A percentile compares a stretch with the other conserved stretches of the same genome.
Evolutionary conservation across 768 basidiomycete species (phyloP).

Genomic region (Lentinus tigrinus): DNA sequence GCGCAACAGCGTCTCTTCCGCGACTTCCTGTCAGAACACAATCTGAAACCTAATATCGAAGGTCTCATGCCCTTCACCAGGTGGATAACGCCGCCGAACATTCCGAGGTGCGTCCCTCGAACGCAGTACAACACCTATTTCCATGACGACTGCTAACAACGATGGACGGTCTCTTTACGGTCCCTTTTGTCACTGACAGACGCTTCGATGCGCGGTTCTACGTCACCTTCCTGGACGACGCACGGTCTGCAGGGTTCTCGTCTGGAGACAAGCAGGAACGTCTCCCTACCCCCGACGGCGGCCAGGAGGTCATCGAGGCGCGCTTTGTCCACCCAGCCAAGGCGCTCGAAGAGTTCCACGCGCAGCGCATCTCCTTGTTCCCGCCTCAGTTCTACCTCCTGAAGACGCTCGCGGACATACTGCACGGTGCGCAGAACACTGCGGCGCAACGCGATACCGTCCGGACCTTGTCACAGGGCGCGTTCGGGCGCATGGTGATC

Average conservation of each 20-base stretch:
- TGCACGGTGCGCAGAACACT: slow-evolving; percentile 43
- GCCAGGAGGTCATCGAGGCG: slow-evolving; percentile 66
- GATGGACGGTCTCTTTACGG: not conserved
- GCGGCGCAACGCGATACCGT: slow-evolving; percentile 46
- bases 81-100: slow-evolving; percentile 67
- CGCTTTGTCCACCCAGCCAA: slow-evolving; percentile 59
- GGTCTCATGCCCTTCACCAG: slow-evolving; percentile 67
- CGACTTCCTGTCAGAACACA: slow-evolving; percentile 48
- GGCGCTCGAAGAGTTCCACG: slow-evolving; percentile 52
- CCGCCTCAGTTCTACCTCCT: slow-evolving; percentile 77
- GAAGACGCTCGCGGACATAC: slow-evolving; percentile 54
- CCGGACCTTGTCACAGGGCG: slow-evolving; percentile 45
- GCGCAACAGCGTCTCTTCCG: slow-evolving; percentile 48
- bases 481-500: slow-evolving; percentile 63
- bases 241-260: slow-evolving; percentile 46
- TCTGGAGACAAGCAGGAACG: slow-evolving; percentile 55
- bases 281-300: slow-evolving; percentile 67
- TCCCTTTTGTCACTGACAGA: slow-evolving; percentile 32
- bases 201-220: slow-evolving; percentile 75
- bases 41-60: slow-evolving; percentile 43
- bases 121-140: not conserved
- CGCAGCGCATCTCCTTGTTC: slow-evolving; percentile 57
- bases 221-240: slow-evolving; percentile 54
- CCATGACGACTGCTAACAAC: not conserved
- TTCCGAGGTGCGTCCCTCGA: slow-evolving; percentile 41